phyloP scores from a whole-genome alignment of 2,329 filamentous ascomycete species.

The Gnomoniopsis sp. region DNA sequence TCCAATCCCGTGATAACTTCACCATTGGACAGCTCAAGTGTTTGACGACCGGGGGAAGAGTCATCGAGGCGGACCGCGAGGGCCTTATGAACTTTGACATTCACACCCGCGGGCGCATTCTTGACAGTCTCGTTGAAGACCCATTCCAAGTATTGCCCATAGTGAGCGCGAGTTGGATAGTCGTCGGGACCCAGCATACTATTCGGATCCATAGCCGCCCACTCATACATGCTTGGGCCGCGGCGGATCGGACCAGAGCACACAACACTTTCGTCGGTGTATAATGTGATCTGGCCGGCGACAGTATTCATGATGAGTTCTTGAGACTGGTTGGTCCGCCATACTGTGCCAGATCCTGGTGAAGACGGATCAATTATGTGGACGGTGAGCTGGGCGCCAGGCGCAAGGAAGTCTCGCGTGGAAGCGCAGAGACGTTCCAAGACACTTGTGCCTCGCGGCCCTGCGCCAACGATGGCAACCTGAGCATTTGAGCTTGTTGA shows the following conservation, averaged over 20 bases:
- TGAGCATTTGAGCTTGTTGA: neutral
- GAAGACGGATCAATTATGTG: neutral
- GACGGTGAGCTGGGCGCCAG: neutral
- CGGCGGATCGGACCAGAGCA: neutral
- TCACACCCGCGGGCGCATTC: neutral
- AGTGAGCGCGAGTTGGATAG: neutral
- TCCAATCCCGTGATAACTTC: neutral
- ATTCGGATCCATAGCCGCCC: neutral
- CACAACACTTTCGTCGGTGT: neutral
- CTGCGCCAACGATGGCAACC: slow-evolving; percentile 5
- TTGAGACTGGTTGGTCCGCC: slow-evolving; percentile 6
- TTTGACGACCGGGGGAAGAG: neutral
- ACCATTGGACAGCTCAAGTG: slow-evolving; percentile 1
- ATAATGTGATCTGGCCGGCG: neutral
- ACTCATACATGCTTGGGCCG: slow-evolving; percentile 3
- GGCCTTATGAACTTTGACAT: neutral
- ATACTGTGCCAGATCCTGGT: neutral
- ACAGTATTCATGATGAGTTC: slow-evolving; percentile 7
- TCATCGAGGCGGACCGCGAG: slow-evolving; percentile 2
- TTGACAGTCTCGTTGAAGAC: slow-evolving; percentile 22
- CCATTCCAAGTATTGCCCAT: slow-evolving; percentile 22
- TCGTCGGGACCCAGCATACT: slow-evolving; percentile 2
- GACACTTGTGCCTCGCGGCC: neutral
- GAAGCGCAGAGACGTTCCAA: slow-evolving; percentile 9
- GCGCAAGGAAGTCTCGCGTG: neutral